Evolutionary conservation across 192 early-diverging fungal species (phyloP), one percentile per base, ranked within the genome.

Genomic region (Backusella sp.): DNA sequence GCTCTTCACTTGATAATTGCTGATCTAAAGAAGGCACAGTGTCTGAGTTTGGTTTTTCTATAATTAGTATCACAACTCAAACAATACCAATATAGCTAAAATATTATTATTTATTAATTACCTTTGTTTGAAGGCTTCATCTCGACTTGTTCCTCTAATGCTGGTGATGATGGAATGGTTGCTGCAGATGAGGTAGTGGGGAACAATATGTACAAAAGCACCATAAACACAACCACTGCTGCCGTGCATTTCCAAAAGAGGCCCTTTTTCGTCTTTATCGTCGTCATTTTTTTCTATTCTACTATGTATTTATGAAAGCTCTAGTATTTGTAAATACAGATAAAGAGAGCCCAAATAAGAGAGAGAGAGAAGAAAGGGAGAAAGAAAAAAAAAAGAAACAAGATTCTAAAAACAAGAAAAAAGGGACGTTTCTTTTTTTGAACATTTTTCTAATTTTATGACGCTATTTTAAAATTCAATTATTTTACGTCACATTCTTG

Each of bases 241-340:
- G 42, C 21, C 26, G 70, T 28, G 28, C 44, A 71, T 30, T 71
- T 71, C 70, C 70, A 71, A 30, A 71, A 49, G 4, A 71, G 39
- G 14, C 28, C 7, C 42, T 71, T 71, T 32, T 71, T 71, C 1
- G 70, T 49, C 44, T 71, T 71, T 44, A 71, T 46, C 1, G 70
- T 46, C 12, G 42, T 71, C 70, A 71, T 71, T 44, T 23, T 71
- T 12, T 44, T 44, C 21, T 62, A 28, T 28, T 39, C 37, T 39
- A 39, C 11, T 39, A 39, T 39, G 37, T 39, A 12, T 39, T 2
- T 39, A 53, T 53, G n/a, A 21, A 53, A n/a, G 4, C 21, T 62
- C 56, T 14, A 62, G 26, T 62, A 62, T 56, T 23, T 21, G 7
- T 11, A n/a, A 26, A 11, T 62, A 56, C 12, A 39, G 37, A 62